Evolutionary conservation across 768 basidiomycete genomes (phyloP).

Genomic region (Lactarius vividus): DNA sequence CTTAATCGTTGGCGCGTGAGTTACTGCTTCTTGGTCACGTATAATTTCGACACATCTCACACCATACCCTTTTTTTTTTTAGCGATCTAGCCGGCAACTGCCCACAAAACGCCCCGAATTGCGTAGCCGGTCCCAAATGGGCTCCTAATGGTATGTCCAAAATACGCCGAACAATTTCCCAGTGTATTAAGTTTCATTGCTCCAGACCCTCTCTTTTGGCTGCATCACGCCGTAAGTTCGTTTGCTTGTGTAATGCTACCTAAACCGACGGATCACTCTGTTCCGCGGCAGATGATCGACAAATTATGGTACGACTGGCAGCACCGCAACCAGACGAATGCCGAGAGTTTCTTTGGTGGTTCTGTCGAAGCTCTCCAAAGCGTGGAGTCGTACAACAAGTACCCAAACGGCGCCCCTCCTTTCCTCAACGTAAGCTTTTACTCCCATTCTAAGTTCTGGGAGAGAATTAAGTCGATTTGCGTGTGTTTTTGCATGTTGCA

Average conservation of each 20-base stretch:
- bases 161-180: neutral
- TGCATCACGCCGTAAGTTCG: slow-evolving; percentile 36
- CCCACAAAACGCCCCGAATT: slow-evolving; percentile 32
- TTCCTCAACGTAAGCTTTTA: slow-evolving; percentile 28
- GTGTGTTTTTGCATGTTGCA: slow-evolving; percentile 5
- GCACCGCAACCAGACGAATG: slow-evolving; percentile 29
- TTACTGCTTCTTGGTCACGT: neutral
- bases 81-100: slow-evolving; percentile 36
- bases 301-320: slow-evolving; percentile 42
- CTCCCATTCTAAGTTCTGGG: neutral
- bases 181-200: neutral
- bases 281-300: slow-evolving; percentile 36
- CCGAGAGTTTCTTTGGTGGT: slow-evolving; percentile 35
- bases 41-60: neutral
- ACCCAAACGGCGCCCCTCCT: slow-evolving; percentile 32
- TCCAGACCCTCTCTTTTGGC: slow-evolving; percentile 38
- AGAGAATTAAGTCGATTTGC: neutral
- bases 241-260: neutral
- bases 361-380: slow-evolving; percentile 33
- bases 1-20: slow-evolving; percentile 36
- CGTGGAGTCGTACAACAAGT: slow-evolving; percentile 28
- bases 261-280: too few relatives aligned
- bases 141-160: slow-evolving; percentile 34
- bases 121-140: slow-evolving; percentile 33
- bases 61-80: neutral